Base-by-base conservation (phyloP, 306 rosid genomes). In the Hippophae rhamnoides region DNA sequence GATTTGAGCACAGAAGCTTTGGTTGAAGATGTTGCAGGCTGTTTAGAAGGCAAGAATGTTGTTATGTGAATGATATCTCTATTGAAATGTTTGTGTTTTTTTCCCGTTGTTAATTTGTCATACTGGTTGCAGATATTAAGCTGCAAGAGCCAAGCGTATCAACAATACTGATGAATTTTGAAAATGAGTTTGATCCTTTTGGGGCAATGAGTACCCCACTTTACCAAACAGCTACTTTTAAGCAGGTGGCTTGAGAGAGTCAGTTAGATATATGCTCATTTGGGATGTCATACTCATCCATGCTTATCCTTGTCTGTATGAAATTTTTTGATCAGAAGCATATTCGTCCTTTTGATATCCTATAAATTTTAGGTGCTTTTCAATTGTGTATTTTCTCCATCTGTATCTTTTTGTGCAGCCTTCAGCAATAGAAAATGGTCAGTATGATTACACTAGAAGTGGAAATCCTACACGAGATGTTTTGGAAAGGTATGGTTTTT, bases 401-500 rank as follows among this genome's bases (percentile, higher is more conserved):
- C 6, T 46, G 44, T 13, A 25, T 57, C 60, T 27, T 74, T 52
- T 58, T 63, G 48, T 82, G 72, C 85, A 90, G 98, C 92, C 92
- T 72, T 83, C 92, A 26, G 98, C 96, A 7, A 65, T 52, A 54
- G 92, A 87, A 76, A 85, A 87, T 58, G 98, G 98, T 38, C 86
- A 84, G 47, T 90, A 87, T 73, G 96, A 87, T 67, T 87, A 90
- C 68, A 90, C 98, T 25, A 79, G 95, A 74, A 90, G 96, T 54
- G 96, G 96, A 71, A 90, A 90, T 85, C 98, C 98, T 25, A 90
- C 95, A 13, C 72, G 92, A 49, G 96, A 90, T 79, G 84, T 67
- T 61, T 68, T 90, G 62, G 95, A 90, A 79, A 85, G 95, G 98
- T 87, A 65, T 51, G 63, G 56, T 64, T 42, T 42, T 67, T 65